Base-by-base conservation (phyloP, 495 filamentous ascomycete species). In the Penicillium parvum region DNA sequence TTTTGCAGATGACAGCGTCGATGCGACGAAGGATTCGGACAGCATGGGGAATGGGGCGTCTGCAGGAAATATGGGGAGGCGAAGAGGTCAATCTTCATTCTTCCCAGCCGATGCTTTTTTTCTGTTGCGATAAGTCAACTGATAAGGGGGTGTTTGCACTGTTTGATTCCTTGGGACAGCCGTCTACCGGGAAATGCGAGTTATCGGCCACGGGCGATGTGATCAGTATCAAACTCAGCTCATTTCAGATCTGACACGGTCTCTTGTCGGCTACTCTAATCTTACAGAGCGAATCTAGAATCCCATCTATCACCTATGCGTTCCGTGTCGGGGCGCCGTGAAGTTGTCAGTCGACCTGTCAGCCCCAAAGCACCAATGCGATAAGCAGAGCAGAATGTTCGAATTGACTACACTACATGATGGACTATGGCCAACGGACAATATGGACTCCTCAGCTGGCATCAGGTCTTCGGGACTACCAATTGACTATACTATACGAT, bases 11-110 rank as follows among this genome's bases (percentile, higher is more conserved):
- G 82, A 75, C 46, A 77, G 69, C 37, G 86, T 83, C 45, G 88
- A 82, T 49, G 84, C 84, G 48, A 94, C 69, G 53, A 95, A 90
- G 42, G 72, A 78, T 73, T 94, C 87, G 33, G 84, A 84, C 47
- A 92, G 76, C 88, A 90, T 94, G 41, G 60, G 56, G 65, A 61
- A 51, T 49, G 46, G 53, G 41, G 46, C 42, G 39, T 30, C 26
- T 53, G 46, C 50, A 53, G 49, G 26, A 45, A 53, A 45, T 59
- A 41, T 37, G 41, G 40, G 40, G 44, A 42, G 32, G 37, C 29
- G 27, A 43, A 33, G 23, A 36, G 37, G 35, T 7, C 28, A 36
- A 40, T 18, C 36, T 27, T 18, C 37, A 47, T 46, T 49, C 40
- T 34, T 23, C 48, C 38, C 40, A 47, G 45, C 43, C 42, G 25